Conservation (phyloP, 305 asterid genomes). For the Rubia balearica region DNA sequence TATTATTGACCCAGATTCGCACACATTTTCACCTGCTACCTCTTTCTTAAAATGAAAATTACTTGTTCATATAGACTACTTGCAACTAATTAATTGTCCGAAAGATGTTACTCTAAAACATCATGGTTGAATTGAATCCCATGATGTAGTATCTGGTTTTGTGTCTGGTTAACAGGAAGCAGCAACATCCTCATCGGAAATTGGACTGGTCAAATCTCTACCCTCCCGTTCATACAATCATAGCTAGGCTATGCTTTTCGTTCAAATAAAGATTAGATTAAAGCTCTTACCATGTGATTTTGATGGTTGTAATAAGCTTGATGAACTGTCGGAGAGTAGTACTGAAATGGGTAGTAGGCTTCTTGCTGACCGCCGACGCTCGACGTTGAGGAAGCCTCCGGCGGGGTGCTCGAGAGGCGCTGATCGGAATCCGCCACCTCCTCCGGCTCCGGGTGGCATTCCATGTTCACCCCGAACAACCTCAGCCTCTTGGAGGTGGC, state of each 20-base stretch:
- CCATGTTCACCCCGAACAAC: conserved; percentile 42
- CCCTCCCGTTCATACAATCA: neutral
- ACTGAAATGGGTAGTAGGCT: conserved; percentile 17
- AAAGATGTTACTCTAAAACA: neutral
- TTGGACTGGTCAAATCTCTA: conserved; percentile 28
- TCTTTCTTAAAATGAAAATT: conserved; percentile 25
- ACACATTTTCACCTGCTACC: conserved; percentile 12
- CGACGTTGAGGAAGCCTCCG: conserved; percentile 25
- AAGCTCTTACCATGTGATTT: conserved; percentile 32
- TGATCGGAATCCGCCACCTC: conserved; percentile 10
- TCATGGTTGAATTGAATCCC: neutral
- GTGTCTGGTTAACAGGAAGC: conserved; percentile 32
- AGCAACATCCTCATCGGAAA: conserved; percentile 31
- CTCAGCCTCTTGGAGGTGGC: conserved; percentile 33
- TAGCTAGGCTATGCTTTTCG: neutral
- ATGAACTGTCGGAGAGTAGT: conserved; percentile 15
- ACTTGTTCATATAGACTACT: conserved; percentile 27
- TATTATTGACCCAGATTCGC: neutral
- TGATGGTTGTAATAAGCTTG: conserved; percentile 23
- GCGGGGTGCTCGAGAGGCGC: conserved; percentile 14
- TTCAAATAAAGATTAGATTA: neutral
- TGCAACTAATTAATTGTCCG: neutral
- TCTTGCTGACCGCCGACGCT: conserved; percentile 10
- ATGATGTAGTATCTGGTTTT: conserved; percentile 4
- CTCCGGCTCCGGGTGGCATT: conserved; percentile 24